Percentiles rank a stretch among this genome's conserved stretches.
These are phyloP conservation scores for Skeletonema costatum DNA, from an alignment of 108 stramenopile genomes.

Conservation along the genomic window DNA sequence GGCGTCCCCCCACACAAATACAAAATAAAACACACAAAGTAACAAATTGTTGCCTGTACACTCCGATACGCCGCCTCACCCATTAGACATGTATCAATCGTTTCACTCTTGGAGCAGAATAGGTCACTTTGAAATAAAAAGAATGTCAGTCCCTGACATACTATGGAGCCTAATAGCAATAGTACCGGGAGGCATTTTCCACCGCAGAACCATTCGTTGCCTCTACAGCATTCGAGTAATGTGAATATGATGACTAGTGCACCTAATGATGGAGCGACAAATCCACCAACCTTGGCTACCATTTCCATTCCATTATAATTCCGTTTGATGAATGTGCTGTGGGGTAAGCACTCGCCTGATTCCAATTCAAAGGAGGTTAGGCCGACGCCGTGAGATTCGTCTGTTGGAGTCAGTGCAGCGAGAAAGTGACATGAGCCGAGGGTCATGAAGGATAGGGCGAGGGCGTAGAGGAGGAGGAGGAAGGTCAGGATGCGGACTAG, in stretches of 20 bases:
- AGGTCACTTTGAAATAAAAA: conserved; percentile 31
- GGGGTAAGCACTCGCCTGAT: conserved; percentile 16
- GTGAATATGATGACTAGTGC: conserved; percentile 7
- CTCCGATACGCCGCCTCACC: conserved; percentile 31
- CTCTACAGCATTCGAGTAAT: conserved; percentile 28
- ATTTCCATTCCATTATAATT: conserved; percentile 51
- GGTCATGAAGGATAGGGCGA: conserved; percentile 23
- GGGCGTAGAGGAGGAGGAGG: conserved; percentile 30
- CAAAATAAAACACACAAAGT: conserved; percentile 19
- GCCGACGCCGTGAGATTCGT: conserved; percentile 36
- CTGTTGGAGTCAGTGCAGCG: conserved; percentile 13
- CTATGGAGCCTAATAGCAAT: neutral
- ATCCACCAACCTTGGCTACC: conserved; percentile 35
- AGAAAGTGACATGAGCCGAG: conserved; percentile 24
- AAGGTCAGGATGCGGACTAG: neutral
- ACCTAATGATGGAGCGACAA: conserved; percentile 22
- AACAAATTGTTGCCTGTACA: conserved; percentile 35
- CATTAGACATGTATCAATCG: conserved; percentile 22
- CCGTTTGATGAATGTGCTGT: conserved; percentile 27
- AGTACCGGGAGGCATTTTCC: conserved; percentile 36
- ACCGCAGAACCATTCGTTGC: conserved; percentile 15
- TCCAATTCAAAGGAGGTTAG: conserved; percentile 31
- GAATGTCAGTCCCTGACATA: conserved; percentile 40
- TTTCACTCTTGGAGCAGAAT: conserved; percentile 30
- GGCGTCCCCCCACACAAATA: conserved; percentile 32